phyloP scores from a whole-genome alignment of 208 protist species.

The Wallacemonas sp. region DNA sequence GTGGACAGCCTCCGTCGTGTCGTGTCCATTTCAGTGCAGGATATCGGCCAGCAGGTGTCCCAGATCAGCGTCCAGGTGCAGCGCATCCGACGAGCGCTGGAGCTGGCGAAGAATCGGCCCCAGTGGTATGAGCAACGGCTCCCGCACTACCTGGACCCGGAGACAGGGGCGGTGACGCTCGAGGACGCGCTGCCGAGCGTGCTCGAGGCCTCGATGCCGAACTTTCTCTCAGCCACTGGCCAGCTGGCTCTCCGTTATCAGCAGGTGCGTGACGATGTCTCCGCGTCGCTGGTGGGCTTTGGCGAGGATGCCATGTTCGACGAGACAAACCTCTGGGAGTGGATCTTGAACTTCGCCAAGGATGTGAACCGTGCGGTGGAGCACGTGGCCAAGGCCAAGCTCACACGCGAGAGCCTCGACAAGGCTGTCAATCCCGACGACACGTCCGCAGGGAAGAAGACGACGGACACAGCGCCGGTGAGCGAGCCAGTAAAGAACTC shows the following conservation, averaged over 20 bases:
- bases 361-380: constrained; percentile 49
- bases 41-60: constrained; percentile 59
- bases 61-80: constrained; percentile 72
- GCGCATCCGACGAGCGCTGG: constrained; percentile 69
- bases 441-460: background rate
- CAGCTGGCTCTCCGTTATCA: constrained; percentile 66
- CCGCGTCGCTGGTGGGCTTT: constrained; percentile 68
- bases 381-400: constrained; percentile 26
- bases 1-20: constrained; percentile 42
- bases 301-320: constrained; percentile 68
- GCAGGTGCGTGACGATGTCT: constrained; percentile 65
- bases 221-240: constrained; percentile 37
- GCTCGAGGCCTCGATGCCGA: constrained; percentile 30
- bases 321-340: constrained; percentile 64
- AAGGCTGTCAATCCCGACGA: constrained; percentile 2
- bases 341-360: constrained; percentile 56
- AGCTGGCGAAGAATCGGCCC: constrained; percentile 48
- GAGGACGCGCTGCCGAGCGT: constrained; percentile 47
- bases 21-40: constrained; percentile 42
- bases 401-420: constrained; percentile 13
- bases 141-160: constrained; percentile 19
- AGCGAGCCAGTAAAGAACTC: background rate
- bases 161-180: constrained; percentile 9
- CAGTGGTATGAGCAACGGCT: constrained; percentile 45
- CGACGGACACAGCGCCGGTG: background rate